Base-by-base conservation (phyloP, 2,329 filamentous ascomycete species). In the Fusarium papillatum region DNA sequence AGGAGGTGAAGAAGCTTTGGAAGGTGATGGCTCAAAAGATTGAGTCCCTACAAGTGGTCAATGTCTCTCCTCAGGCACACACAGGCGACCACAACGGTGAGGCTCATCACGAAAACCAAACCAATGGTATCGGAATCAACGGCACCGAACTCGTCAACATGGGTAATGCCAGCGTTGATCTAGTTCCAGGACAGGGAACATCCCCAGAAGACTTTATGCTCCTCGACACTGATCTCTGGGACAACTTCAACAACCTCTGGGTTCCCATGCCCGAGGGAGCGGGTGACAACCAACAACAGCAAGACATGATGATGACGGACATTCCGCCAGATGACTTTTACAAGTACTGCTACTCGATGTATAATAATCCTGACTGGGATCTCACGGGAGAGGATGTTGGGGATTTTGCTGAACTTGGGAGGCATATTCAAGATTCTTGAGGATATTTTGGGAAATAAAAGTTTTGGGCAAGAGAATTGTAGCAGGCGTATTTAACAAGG, bases 311-410 rank as follows among this genome's bases (percentile, higher is more conserved):
- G 39, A 78, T 80, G 69, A 67, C 72, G 29, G 78, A 80, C 34
- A 60, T 80, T 8, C 75, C 76, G 8, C 74, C 72, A 4, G 78
- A 80, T 34, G 78, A 79, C 68, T 79, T 79, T 57, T 80, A 78
- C 68, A 80, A 80, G 64, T 76, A 77, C 48, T 80, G 79, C 48
- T 80, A 80, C 66, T 80, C 78, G 22, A 80, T 80, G 78, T 80
- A 80, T 22, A 80, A 80, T 24, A 80, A 80, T 8, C 76, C 78
- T 14, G 78, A 80, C 10, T 80, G 78, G 78, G 79, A 79, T 50
- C 77, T 80, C 10, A 80, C 78, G 4, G 78, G 78, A 57, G 78
- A 80, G 31, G 78, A 80, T 53, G 76, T 77, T n/a, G 76, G 78
- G 7, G 78, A 79, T 34, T 80, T 80, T 73, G 78, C 78, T 2